These are phyloP conservation scores for Boletales sp. DNA, from an alignment of 768 basidiomycete genomes.

Conservation along the genomic window DNA sequence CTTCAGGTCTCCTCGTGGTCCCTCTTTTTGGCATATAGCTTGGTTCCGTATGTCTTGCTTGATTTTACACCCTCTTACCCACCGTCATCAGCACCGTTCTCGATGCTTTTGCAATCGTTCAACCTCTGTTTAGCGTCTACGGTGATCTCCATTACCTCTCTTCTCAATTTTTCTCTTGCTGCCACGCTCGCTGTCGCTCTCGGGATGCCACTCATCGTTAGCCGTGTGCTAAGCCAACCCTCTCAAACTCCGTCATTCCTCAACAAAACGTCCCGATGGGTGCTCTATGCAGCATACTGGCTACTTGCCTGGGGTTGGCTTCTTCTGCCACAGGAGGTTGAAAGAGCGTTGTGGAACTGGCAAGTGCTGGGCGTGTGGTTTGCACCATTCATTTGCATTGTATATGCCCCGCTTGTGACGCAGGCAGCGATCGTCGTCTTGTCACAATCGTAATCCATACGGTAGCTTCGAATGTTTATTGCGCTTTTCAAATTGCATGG, in stretches of 20 bases:
- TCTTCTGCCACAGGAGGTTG: constrained; percentile 41
- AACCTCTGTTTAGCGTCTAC: constrained; percentile 84
- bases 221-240: constrained; percentile 31
- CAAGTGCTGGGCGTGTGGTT: constrained; percentile 79
- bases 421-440: constrained; percentile 64
- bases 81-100: constrained; percentile 36
- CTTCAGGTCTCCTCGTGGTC: constrained; percentile 27
- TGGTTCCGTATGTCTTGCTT: constrained; percentile 34
- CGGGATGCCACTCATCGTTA: constrained; percentile 58
- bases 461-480: background rate
- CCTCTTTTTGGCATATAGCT: constrained; percentile 28
- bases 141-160: constrained; percentile 78
- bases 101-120: constrained; percentile 60
- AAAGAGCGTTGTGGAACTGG: constrained; percentile 69
- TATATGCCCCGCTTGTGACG: constrained; percentile 70
- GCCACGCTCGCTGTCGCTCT: constrained; percentile 63
- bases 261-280: constrained; percentile 17
- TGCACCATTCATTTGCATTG: constrained; percentile 74
- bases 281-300: constrained; percentile 36
- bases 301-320: constrained; percentile 59
- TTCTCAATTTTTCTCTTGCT: constrained; percentile 92
- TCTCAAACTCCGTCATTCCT: constrained; percentile 18
- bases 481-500: too few relatives aligned
- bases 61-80: constrained; percentile 22
- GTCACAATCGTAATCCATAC: constrained; percentile 7